Evolutionary conservation across 164 flowering plant genomes (phyloP), one percentile per base, ranked within the genome.

Genomic region (Echeveria elegans): DNA sequence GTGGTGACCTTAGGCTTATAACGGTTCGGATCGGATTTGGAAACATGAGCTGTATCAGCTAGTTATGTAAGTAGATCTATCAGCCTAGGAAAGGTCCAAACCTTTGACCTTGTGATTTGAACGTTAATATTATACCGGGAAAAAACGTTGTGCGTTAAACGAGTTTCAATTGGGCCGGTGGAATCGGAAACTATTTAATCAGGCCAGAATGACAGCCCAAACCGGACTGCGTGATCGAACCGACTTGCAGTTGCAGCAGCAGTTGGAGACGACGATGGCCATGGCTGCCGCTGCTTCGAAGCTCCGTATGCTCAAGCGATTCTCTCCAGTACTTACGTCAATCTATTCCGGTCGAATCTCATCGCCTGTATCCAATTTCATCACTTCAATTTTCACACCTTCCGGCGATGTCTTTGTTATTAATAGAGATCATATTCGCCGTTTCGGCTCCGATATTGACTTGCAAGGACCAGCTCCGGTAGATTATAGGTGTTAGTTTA

Each of bases 391-490:
- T 24, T 53, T 28, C 16, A 5, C 31, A 2, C 18, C 60, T 53
- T 53, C 1, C 16, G 8, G 30, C 31, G 28, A 30, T 11, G 16
- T 53, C 0, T 11, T 26, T n/a, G n/a, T n/a, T 1, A 18, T 5
- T 4, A 0, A 26, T 24, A 24, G 26, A 24, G 1, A 1, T 53
- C 14, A 26, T 9, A 0, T 10, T 9, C 60, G 60, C 31, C 31
- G 16, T 53, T 53, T 53, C 31, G 14, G 60, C 60, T 53, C 60
- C 11, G 60, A 53, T 26, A 53, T 31, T 4, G 74, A 68, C 9
- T 45, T 72, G 52, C 69, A 74, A 69, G 81, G 71, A 26, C 82
- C 83, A 0, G 78, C 81, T n/a, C 67, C 85, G 62, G 72, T 82
- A 26, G 77, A 82, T 62, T 80, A 78, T 41, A 14, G 76, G 85